These are phyloP conservation scores for Meyerozyma guilliermondii DNA, from an alignment of 1,139 yeast genomes.

Conservation along the genomic window DNA sequence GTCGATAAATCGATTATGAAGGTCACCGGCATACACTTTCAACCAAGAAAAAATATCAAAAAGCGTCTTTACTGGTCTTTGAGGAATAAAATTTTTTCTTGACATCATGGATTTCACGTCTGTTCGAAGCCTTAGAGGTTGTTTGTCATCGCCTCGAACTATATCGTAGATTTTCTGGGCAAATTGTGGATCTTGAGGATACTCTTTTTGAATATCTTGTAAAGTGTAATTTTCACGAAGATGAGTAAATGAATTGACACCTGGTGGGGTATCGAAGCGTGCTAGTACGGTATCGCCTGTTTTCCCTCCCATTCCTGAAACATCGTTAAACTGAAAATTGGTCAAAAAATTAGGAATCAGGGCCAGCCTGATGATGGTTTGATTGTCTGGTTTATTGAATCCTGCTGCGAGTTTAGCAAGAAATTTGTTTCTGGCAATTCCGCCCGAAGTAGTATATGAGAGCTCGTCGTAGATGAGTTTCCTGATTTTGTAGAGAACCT, in stretches of 20 bases:
- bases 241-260: conserved; percentile 34
- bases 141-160: conserved; percentile 56
- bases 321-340: conserved; percentile 62
- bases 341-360: conserved; percentile 50
- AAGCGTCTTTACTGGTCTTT: conserved; percentile 46
- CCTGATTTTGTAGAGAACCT: conserved; percentile 51
- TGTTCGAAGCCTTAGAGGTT: conserved; percentile 52
- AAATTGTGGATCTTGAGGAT: conserved; percentile 37
- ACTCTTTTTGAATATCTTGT: conserved; percentile 26
- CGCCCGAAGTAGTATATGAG: conserved; percentile 88
- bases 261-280: conserved; percentile 38
- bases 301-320: conserved; percentile 92
- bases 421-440: conserved; percentile 70
- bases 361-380: conserved; percentile 60
- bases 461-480: conserved; percentile 45
- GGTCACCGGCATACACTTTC: conserved; percentile 76
- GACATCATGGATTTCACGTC: conserved; percentile 86
- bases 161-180: conserved; percentile 51
- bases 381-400: conserved; percentile 77
- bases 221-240: conserved; percentile 43
- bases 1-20: conserved; percentile 66
- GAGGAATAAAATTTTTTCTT: conserved; percentile 63
- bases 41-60: conserved; percentile 76
- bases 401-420: conserved; percentile 91
- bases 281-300: conserved; percentile 59